These are phyloP conservation scores for Przewalskia tangutica DNA, from an alignment of 257 asterid genomes.

Conservation along the genomic window DNA sequence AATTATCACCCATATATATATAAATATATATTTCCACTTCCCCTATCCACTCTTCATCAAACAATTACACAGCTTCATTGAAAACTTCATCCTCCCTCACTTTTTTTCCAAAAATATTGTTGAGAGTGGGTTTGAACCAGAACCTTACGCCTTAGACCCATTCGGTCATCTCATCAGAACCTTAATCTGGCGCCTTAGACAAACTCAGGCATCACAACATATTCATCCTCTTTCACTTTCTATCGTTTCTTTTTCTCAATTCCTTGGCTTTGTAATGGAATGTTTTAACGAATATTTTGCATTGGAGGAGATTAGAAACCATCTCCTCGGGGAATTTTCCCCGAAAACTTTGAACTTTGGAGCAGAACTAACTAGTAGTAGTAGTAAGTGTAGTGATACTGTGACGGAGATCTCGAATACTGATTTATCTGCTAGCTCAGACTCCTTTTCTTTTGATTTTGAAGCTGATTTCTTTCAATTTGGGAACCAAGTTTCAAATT, in stretches of 20 bases:
- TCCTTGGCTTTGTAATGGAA: background rate
- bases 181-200: conserved; percentile 99
- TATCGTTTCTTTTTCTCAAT: background rate
- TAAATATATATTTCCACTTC: background rate
- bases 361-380: background rate
- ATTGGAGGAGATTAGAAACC: conserved; percentile 19
- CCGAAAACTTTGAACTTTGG: background rate
- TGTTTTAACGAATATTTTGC: background rate
- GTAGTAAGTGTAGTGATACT: background rate
- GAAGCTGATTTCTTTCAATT: background rate
- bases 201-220: conserved; percentile 98
- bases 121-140: too few species aligned
- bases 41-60: background rate
- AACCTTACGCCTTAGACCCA: too few species aligned
- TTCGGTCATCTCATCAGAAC: conserved; percentile 33
- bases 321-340: conserved; percentile 32
- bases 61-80: background rate
- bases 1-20: too few species aligned
- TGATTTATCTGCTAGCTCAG: background rate
- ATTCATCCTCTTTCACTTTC: background rate
- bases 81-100: too few species aligned
- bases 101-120: too few species aligned
- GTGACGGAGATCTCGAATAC: background rate
- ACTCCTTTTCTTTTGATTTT: background rate
- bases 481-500: background rate